Conservation (phyloP, 352 stramenopile genomes). For the Phytophthora kernoviae region DNA sequence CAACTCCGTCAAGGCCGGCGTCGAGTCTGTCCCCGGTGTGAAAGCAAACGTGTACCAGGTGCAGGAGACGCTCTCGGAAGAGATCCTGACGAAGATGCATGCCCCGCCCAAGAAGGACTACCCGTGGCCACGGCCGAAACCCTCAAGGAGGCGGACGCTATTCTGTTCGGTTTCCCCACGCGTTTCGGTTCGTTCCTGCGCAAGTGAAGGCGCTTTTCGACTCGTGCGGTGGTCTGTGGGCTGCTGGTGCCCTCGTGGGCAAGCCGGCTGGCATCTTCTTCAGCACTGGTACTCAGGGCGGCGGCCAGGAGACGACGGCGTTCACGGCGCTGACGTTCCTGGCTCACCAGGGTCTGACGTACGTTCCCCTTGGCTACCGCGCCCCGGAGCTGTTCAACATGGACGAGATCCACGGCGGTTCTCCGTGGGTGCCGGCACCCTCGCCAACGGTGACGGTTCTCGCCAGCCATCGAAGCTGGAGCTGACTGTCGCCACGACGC, state of each 20-base stretch:
- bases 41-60: slow-evolving; percentile 63
- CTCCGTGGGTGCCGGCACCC: slow-evolving; percentile 8
- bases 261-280: slow-evolving; percentile 15
- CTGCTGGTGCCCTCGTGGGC: slow-evolving; percentile 3
- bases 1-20: slow-evolving; percentile 63
- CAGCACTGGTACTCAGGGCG: slow-evolving; percentile 6
- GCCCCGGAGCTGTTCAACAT: slow-evolving; percentile 15
- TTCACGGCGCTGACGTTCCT: slow-evolving; percentile 15
- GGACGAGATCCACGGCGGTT: slow-evolving; percentile 14
- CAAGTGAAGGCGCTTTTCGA: slow-evolving; percentile 17
- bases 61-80: slow-evolving; percentile 66
- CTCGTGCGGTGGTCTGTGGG: slow-evolving; percentile 10
- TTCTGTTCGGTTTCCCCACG: slow-evolving; percentile 18
- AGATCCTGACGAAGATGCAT: slow-evolving; percentile 77
- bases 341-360: slow-evolving; percentile 13
- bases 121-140: slow-evolving; percentile 54
- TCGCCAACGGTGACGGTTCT: slow-evolving; percentile 12
- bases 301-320: slow-evolving; percentile 10
- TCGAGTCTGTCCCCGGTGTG: slow-evolving; percentile 56
- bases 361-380: slow-evolving; percentile 9
- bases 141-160: slow-evolving; percentile 40
- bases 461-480: slow-evolving; percentile 16
- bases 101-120: slow-evolving; percentile 68
- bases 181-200: slow-evolving; percentile 5
- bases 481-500: slow-evolving; percentile 15